Evolutionary conservation across 352 stramenopile genomes (phyloP), one percentile per base, ranked within the genome.

Genomic region (Phytophthora sojae): DNA sequence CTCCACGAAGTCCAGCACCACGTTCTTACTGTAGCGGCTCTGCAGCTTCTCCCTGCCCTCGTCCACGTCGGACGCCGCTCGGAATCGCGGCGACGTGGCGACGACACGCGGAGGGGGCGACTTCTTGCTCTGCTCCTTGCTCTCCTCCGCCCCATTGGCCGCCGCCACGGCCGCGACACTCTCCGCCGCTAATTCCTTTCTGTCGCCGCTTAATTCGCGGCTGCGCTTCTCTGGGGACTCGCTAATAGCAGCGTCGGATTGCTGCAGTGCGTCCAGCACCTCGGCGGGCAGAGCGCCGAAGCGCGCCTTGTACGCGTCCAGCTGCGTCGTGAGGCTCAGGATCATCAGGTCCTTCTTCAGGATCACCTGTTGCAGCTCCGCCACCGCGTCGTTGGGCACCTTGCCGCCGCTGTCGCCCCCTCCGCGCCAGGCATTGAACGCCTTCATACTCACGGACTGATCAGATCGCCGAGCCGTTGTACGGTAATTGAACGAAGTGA

Each of bases 331-430:
- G 15, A 95, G 75, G 61, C 88, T 79, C 25, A 95, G 69, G 66
- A 95, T 93, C 84, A 93, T 92, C 63, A 91, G 70, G 67, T 95
- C 88, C 67, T 95, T 95, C 74, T 93, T 91, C 57, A 91, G 71
- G 60, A 95, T 93, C 62, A 95, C 81, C 49, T 92, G 85, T 73
- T 95, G 85, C 53, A 95, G 81, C 76, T 91, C 85, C 37, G 75
- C 52, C 19, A 93, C 75, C 37, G 71, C 74, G 59, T 76, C 74
- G 6, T 29, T 64, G n/a, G 70, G 29, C 19, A 54, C 53, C 51
- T 81, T 82, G 39, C 14, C 29, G 26, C 65, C 59, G 8, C 51
- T 39, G 35, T 76, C 70, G 35, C 47, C 62, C 25, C 49, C 67
- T 17, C 39, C 39, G 14, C 74, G 70, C 74, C 74, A 81, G 26